These are phyloP conservation scores for Fraxinus sp. DNA, from an alignment of 305 asterid species.

Conservation along the genomic window DNA sequence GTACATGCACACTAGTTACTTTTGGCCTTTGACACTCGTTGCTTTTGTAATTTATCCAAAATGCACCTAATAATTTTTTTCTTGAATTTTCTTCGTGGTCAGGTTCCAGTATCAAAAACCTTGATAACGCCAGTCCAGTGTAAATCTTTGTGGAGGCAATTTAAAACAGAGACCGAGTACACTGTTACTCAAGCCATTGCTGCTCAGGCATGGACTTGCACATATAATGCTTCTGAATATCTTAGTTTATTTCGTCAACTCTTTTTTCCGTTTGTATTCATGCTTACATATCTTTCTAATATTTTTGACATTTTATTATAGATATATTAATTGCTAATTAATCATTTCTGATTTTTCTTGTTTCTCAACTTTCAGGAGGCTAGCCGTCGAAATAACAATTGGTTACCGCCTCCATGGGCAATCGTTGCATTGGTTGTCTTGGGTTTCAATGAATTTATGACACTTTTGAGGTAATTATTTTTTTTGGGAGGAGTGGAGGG, in stretches of 20 bases:
- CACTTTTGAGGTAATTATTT: constrained; percentile 72
- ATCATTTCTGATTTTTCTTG: constrained; percentile 20
- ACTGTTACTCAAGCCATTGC: constrained; percentile 93
- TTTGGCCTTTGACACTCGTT: background rate
- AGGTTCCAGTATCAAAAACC: constrained; percentile 84
- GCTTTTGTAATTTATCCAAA: constrained; percentile 9
- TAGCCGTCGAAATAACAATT: constrained; percentile 82
- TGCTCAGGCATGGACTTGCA: constrained; percentile 70
- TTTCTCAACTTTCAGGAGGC: constrained; percentile 71
- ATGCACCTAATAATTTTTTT: constrained; percentile 15
- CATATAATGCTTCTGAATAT: constrained; percentile 11
- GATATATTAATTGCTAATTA: constrained; percentile 4
- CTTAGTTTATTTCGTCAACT: background rate
- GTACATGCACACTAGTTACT: background rate
- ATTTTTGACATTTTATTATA: constrained; percentile 5
- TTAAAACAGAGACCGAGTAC: constrained; percentile 83
- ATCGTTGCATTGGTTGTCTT: constrained; percentile 69
- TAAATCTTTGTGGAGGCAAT: constrained; percentile 93
- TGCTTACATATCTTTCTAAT: constrained; percentile 12
- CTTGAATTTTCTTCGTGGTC: constrained; percentile 29
- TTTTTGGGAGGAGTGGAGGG: background rate
- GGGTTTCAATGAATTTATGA: constrained; percentile 98
- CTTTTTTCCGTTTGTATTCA: constrained; percentile 17
- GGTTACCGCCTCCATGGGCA: constrained; percentile 99
- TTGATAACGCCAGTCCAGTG: constrained; percentile 98